Conservation (phyloP, 371 early-diverging fungal genomes). For the Rhizopus delemar region DNA sequence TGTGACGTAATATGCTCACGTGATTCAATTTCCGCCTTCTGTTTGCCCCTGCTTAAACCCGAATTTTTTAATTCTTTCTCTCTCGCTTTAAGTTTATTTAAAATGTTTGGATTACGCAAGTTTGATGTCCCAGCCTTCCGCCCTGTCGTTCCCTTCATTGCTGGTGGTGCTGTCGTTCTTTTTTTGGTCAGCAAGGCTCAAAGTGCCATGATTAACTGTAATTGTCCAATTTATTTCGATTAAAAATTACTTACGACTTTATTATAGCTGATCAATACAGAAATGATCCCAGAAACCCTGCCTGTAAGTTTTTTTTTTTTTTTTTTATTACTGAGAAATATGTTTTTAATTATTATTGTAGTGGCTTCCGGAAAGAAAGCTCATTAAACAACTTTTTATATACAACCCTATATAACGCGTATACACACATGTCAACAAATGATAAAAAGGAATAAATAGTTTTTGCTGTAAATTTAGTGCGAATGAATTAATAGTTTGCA, state of each 20-base stretch:
- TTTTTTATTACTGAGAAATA: neutral
- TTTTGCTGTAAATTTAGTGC: neutral
- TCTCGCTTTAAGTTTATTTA: neutral
- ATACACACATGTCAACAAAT: neutral
- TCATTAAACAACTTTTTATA: conserved; percentile 37
- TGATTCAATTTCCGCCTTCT: neutral
- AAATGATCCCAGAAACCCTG: conserved; percentile 63
- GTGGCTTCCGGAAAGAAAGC: conserved; percentile 59
- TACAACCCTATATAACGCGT: neutral
- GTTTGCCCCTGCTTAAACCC: conserved; percentile 3
- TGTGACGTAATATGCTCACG: too few relatives aligned
- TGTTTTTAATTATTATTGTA: conserved; percentile 18
- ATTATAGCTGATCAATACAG: conserved; percentile 50
- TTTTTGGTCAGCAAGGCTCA: conserved; percentile 54
- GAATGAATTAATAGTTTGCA: too few relatives aligned
- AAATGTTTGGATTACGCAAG: conserved; percentile 59
- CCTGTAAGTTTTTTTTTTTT: conserved; percentile 39
- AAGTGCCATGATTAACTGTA: conserved; percentile 56
- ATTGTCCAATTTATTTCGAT: conserved; percentile 8
- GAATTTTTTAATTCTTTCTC: too few relatives aligned
- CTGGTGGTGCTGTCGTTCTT: conserved; percentile 44
- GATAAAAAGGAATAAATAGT: neutral
- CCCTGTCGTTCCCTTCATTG: conserved; percentile 53
- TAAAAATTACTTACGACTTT: neutral
- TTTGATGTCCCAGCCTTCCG: conserved; percentile 51